Percentiles rank a stretch among this genome's conserved stretches.
Evolutionary conservation across 2,329 filamentous ascomycete genomes (phyloP).

Genomic region (Lizonia empirigonia): DNA sequence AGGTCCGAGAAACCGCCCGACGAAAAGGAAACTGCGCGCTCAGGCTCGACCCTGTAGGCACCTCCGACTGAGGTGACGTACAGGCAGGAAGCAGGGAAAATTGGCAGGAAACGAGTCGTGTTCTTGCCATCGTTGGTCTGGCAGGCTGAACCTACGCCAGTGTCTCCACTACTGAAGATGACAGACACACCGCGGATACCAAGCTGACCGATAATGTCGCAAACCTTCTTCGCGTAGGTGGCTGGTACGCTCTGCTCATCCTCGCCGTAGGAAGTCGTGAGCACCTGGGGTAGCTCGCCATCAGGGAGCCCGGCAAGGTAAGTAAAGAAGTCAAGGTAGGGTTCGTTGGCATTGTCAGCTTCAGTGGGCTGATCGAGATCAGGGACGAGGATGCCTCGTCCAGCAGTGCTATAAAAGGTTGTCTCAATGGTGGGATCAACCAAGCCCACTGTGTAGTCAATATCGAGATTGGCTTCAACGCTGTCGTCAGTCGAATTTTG

Average conservation of each 20-base stretch:
- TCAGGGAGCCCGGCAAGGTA: slow-evolving; percentile 42
- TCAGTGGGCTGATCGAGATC: slow-evolving; percentile 54
- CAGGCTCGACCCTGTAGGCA: slow-evolving; percentile 49
- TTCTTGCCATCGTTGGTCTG: slow-evolving; percentile 54
- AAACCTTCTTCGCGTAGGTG: slow-evolving; percentile 47
- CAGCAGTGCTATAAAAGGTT: slow-evolving; percentile 56
- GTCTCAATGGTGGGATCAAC: slow-evolving; percentile 50
- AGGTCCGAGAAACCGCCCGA: slow-evolving; percentile 55
- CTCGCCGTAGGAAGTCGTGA: slow-evolving; percentile 50
- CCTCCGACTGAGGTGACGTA: slow-evolving; percentile 56
- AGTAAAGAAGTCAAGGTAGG: slow-evolving; percentile 51
- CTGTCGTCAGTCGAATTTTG: slow-evolving; percentile 48
- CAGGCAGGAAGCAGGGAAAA: slow-evolving; percentile 55
- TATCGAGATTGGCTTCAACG: slow-evolving; percentile 58
- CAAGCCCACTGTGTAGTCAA: slow-evolving; percentile 56
- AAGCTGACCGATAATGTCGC: slow-evolving; percentile 49
- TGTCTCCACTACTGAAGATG: slow-evolving; percentile 50
- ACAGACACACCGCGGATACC: slow-evolving; percentile 50
- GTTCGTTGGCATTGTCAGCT: slow-evolving; percentile 55
- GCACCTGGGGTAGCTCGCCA: slow-evolving; percentile 44
- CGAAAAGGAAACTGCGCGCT: slow-evolving; percentile 48
- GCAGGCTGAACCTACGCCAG: slow-evolving; percentile 51
- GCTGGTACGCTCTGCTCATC: slow-evolving; percentile 48
- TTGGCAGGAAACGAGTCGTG: slow-evolving; percentile 51
- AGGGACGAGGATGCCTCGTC: slow-evolving; percentile 54